phyloP scores from a whole-genome alignment of 441 rosid species.

The California macrophylla region DNA sequence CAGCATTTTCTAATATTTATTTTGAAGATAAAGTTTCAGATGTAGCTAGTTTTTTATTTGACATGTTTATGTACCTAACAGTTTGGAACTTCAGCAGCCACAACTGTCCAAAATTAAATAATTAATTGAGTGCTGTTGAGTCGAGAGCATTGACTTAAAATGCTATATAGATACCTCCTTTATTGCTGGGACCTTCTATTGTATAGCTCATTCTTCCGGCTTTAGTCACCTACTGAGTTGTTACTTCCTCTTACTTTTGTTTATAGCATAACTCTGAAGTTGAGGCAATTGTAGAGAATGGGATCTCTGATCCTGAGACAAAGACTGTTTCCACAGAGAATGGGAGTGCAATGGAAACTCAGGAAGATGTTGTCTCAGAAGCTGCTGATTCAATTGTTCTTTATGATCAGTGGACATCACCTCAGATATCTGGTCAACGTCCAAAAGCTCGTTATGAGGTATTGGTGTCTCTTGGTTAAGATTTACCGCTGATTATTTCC shows the following conservation, averaged over 20 bases:
- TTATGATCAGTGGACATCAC: conserved; percentile 83
- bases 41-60: background rate
- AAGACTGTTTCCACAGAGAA: conserved; percentile 61
- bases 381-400: conserved; percentile 57
- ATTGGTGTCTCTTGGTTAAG: conserved; percentile 15
- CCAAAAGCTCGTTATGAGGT: conserved; percentile 98
- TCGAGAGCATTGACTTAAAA: background rate
- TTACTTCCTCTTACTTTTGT: background rate
- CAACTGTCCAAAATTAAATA: background rate
- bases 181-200: background rate
- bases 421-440: conserved; percentile 63
- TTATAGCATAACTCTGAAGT: conserved; percentile 47
- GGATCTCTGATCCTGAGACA: conserved; percentile 48
- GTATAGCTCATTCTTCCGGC: background rate
- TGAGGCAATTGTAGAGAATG: conserved; percentile 58
- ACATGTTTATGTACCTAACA: background rate
- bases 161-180: background rate
- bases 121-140: background rate
- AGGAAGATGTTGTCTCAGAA: conserved; percentile 83
- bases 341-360: conserved; percentile 51
- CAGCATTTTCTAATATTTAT: background rate
- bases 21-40: background rate
- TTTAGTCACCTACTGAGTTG: background rate
- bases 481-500: conserved; percentile 4
- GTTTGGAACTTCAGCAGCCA: background rate